Base-by-base conservation (phyloP, 768 basidiomycete species). In the Amanita muscaria region DNA sequence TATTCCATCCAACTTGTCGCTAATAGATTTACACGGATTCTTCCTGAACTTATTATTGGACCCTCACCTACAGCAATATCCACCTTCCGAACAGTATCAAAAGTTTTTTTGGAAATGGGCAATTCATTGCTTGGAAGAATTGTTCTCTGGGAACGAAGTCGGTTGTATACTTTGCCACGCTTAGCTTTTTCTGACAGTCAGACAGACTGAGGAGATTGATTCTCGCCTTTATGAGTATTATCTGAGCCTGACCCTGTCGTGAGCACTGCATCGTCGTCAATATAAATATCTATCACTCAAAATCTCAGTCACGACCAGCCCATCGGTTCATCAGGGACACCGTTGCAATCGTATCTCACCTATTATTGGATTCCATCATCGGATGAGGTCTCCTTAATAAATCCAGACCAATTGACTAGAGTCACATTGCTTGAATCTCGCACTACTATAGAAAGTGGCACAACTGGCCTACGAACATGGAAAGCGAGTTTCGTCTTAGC, bases 381-480 rank as follows among this genome's bases (percentile, higher is more conserved):
- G 41, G 9, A 18, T n/a, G 14, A 21, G 25, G 43, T 14, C 40
- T 35, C 40, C 5, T 6, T 24, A 3, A 47, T 63, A 14, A 54
- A 65, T 32, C 25, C 62, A 2, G 34, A 42, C 3, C 10, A 56
- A 16, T 70, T 65, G 49, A 65, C 69, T 36, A 70, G 60, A 3
- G 64, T 70, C 14, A 87, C 87, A 0, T 61, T 89, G 2, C 61
- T 83, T 7, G 87, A 90, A 60, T 87, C 87, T 1, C 76, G 79
- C 5, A 81, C 76, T 2, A 77, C 70, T 2, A 79, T 88, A 22
- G 85, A 88, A 58, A 66, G 67, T 32, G 87, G 88, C 0, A 89
- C 85, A 0, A 89, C 86, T 1, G 86, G 88, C 10, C 61, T 89
- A 38, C 70, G 83, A 43, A 90, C 87, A 5, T 90, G 88, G 88